Base-by-base conservation (phyloP, 2,329 filamentous ascomycete species). In the Sclerotinia subarctica region DNA sequence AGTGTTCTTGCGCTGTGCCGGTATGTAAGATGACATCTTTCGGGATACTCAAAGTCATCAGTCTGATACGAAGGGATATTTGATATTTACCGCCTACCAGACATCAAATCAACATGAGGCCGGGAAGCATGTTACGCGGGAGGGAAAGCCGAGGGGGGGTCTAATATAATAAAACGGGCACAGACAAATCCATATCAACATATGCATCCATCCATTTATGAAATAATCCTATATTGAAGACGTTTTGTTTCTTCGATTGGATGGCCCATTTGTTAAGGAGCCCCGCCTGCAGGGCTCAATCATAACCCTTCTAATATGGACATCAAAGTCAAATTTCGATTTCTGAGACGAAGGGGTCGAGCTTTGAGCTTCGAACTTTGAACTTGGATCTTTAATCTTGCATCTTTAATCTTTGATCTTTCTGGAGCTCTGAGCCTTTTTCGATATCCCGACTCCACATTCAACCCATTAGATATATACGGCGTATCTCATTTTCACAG, bases 41-140 rank as follows among this genome's bases (percentile, higher is more conserved):
- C 35, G 57, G 57, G 19, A 56, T 46, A 44, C 32, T 29, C 38
- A 44, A 44, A 57, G 35, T 65, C 35, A 54, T 54, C 46, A 60
- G 44, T 52, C 64, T 66, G 53, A 66, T 44, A 66, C 44, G 53
- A 59, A 35, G 62, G n/a, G 11, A 19, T 24, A 24, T 32, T 46
- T 32, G 11, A 19, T 24, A 24, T 32, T 46, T 32, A 46, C 51
- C 42, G 53, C 44, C 51, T 49, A 42, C 17, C 19, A 51, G 53
- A 58, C 44, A 51, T n/a, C 51, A 11, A 46, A 26, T 26, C 57
- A 59, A 15, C 26, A 19, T 47, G 57, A 47, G 15, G 57, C 57
- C 19, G 21, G 10, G 24, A 47, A 42, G 35, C 21, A 35, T 24
- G 26, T n/a, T 42, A n/a, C 19, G 54, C 42, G 35, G 35, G 15